Evolutionary conservation across 441 rosid genomes (phyloP), one percentile per base, ranked within the genome.

Genomic region (Biscutella laevigata): DNA sequence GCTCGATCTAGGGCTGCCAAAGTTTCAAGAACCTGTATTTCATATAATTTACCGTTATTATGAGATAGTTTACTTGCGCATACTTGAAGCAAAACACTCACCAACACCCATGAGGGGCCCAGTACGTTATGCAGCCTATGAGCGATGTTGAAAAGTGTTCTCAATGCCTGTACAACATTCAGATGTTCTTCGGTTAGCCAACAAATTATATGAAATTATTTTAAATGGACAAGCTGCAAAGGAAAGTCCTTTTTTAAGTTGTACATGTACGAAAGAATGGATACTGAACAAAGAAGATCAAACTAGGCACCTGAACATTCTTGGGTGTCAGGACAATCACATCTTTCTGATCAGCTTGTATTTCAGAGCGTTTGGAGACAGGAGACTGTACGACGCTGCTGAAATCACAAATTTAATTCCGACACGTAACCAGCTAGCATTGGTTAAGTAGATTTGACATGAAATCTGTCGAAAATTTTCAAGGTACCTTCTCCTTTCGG

Each of bases 41-140:
- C 67, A 59, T 62, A 40, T 6, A 38, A 60, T 46, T 30, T 19
- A n/a, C 21, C 7, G 33, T 67, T 60, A 46, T 67, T 35, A 60
- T 46, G 61, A 53, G 39, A 53, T 32, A 33, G 16, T 38, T 60
- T 67, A 53, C 53, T 38, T 45, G 62, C 64, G 44, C 36, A 59
- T 53, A 54, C 27, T 10, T 46, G 55, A 66, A 69, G 59, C 41
- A 66, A 53, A 59, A 21, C 57, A 75, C 96, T 69, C 81, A 88
- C 97, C 92, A 94, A 73, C 67, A 89, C 92, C 99, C 99, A 94
- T 25, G 99, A 94, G 12, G 97, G 96, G 33, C 99, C 99, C 73
- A 94, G 76, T 46, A 86, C 96, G 67, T 89, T 89, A 71, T 86
- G 91, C 67, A 94, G 70, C 60, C 99, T 75, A 78, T 86, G 97